Evolutionary conservation across 345 rosid genomes (phyloP).

Genomic region (Geranium brycei): DNA sequence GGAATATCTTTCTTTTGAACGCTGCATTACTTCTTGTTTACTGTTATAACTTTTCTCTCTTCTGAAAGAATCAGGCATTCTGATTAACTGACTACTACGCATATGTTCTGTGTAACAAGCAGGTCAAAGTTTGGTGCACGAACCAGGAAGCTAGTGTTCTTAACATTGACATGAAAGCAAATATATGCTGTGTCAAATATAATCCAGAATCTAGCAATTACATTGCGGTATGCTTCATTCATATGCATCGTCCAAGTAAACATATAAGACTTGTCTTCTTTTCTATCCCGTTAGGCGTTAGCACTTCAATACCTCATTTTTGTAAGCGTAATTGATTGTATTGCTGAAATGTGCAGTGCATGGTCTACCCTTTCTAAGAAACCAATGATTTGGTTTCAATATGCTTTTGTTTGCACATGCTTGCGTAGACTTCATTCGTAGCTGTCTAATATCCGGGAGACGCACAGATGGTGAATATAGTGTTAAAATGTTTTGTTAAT

Average conservation of each 20-base stretch:
- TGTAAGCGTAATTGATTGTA: not conserved
- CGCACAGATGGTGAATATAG: no score
- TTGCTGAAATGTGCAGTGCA: not conserved
- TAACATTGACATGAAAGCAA: conserved; percentile 97
- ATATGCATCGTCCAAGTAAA: not conserved
- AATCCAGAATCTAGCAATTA: conserved; percentile 94
- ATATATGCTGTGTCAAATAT: conserved; percentile 94
- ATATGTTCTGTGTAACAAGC: conserved; percentile 15
- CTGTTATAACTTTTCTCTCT: not conserved
- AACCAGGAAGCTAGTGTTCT: conserved; percentile 88
- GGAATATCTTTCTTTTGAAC: not conserved
- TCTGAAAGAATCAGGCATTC: not conserved
- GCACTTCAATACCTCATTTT: not conserved
- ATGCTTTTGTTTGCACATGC: not conserved
- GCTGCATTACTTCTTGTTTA: not conserved
- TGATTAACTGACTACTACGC: not conserved
- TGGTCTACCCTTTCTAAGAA: not conserved
- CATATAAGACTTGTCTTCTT: not conserved
- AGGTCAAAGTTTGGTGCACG: conserved; percentile 99
- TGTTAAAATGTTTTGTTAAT: not conserved
- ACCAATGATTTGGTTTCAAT: not conserved
- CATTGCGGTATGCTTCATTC: conserved; percentile 58
- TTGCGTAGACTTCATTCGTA: no score
- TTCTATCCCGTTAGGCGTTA: not conserved
- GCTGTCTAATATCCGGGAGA: no score